These are phyloP conservation scores for Ustilago loliicola DNA, from an alignment of 1,284 basidiomycete genomes.

Conservation along the genomic window DNA sequence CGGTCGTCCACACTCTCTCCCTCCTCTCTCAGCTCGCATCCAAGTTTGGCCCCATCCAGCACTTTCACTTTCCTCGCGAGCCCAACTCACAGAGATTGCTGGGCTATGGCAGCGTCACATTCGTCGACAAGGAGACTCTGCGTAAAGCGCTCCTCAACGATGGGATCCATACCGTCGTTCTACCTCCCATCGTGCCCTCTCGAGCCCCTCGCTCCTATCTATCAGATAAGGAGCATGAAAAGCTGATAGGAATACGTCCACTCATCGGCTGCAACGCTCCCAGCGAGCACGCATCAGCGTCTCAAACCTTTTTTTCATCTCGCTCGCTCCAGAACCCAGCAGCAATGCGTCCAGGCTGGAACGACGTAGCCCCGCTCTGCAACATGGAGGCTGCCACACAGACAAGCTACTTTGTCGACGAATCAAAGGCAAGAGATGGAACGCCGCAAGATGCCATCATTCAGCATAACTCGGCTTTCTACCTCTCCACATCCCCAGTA, in stretches of 20 bases:
- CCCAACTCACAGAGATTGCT: constrained; percentile 27
- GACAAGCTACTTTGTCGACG: constrained; percentile 36
- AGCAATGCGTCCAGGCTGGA: constrained; percentile 46
- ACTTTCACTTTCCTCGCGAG: constrained; percentile 53
- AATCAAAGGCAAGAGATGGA: constrained; percentile 21
- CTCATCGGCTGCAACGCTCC: constrained; percentile 35
- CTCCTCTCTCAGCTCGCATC: constrained; percentile 38
- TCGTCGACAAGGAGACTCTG: constrained; percentile 31
- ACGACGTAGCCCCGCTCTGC: constrained; percentile 40
- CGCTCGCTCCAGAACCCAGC: constrained; percentile 42
- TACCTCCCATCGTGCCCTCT: constrained; percentile 42
- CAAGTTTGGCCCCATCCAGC: constrained; percentile 43
- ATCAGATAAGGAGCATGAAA: constrained; percentile 32
- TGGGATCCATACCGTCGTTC: constrained; percentile 28
- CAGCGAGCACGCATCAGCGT: constrained; percentile 8
- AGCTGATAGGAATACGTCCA: constrained; percentile 26
- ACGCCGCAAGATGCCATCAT: constrained; percentile 47
- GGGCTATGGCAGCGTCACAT: constrained; percentile 50
- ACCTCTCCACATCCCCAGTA: constrained; percentile 25
- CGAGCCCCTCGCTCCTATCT: constrained; percentile 46
- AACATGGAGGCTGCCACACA: constrained; percentile 24
- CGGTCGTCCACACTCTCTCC: constrained; percentile 47
- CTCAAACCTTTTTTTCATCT: constrained; percentile 23
- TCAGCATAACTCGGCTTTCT: constrained; percentile 24
- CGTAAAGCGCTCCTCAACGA: constrained; percentile 42